Percentiles rank a stretch among this genome's conserved stretches.
Evolutionary conservation across 2,329 filamentous ascomycete species (phyloP).

Genomic region (Calcarisporium arbuscula): DNA sequence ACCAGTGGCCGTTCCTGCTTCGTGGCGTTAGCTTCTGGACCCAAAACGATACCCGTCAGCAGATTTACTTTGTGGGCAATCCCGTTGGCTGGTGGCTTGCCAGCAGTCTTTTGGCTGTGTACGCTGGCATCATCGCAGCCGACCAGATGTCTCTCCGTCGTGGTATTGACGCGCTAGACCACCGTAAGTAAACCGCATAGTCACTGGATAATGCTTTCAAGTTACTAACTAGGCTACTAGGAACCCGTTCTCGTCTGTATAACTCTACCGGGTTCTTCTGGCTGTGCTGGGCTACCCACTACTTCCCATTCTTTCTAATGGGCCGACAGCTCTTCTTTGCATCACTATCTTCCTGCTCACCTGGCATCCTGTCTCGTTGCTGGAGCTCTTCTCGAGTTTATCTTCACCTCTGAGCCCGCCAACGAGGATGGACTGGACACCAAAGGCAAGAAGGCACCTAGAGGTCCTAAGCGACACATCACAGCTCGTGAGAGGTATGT

Average conservation of each 20-base stretch:
- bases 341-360: constrained; percentile 95
- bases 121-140: constrained; percentile 82
- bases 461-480: constrained; percentile 51
- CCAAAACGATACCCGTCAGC: constrained; percentile 85
- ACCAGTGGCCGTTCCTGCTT: constrained; percentile 96
- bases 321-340: constrained; percentile 94
- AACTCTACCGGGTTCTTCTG: constrained; percentile 99
- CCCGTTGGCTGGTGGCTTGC: constrained; percentile 96
- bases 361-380: constrained; percentile 85
- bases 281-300: constrained; percentile 95
- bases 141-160: constrained; percentile 91
- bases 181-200: constrained; percentile 58
- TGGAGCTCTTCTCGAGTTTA: constrained; percentile 86
- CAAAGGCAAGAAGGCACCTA: constrained; percentile 36
- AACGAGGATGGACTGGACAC: constrained; percentile 46
- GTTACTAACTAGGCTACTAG: constrained; percentile 37
- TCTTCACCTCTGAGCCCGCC: constrained; percentile 82
- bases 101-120: constrained; percentile 86
- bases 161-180: constrained; percentile 87
- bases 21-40: constrained; percentile 99
- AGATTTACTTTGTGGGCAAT: constrained; percentile 98
- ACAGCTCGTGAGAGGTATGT: constrained; percentile 78
- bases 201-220: not conserved
- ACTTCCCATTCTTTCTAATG: constrained; percentile 97
- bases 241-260: constrained; percentile 88